A percentile compares a stretch with the other conserved stretches of the same genome.
phyloP scores from a whole-genome alignment of 208 protist genomes.

The Crithidia bombi region DNA sequence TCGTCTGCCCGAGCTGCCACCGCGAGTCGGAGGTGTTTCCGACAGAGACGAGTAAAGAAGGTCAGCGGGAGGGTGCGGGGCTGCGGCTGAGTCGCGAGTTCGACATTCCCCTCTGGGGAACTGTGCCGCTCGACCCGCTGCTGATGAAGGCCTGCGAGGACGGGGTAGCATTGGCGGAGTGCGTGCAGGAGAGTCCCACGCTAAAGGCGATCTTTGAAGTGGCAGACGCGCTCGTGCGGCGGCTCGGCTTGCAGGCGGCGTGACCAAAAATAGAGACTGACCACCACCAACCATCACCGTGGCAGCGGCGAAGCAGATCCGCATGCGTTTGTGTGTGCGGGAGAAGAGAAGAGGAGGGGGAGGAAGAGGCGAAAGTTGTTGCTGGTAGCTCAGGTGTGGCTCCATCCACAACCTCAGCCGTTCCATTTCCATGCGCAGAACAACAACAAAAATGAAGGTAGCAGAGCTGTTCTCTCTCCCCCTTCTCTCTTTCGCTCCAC shows the following conservation, averaged over 20 bases:
- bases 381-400: too few species aligned
- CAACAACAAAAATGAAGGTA: too few species aligned
- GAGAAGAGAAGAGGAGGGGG: not conserved
- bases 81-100: slow-evolving; percentile 84
- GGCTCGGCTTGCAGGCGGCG: slow-evolving; percentile 41
- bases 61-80: slow-evolving; percentile 58
- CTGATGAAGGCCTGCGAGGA: slow-evolving; percentile 93
- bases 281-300: not conserved
- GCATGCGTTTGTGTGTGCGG: too few species aligned
- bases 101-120: slow-evolving; percentile 83
- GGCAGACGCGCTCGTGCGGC: slow-evolving; percentile 45
- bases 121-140: slow-evolving; percentile 89
- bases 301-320: too few species aligned
- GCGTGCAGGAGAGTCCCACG: slow-evolving; percentile 42
- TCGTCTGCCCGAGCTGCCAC: slow-evolving; percentile 95
- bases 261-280: slow-evolving; percentile 5
- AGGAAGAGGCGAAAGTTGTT: too few species aligned
- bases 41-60: slow-evolving; percentile 34
- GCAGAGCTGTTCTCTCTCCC: too few species aligned
- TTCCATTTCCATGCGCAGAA: too few species aligned
- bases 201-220: slow-evolving; percentile 51
- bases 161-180: slow-evolving; percentile 69
- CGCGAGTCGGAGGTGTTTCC: slow-evolving; percentile 94
- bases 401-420: too few species aligned
- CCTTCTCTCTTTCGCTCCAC: too few species aligned